Evolutionary conservation across 225 moss, liverwort and hornwort species (phyloP).

Genomic region (Polytrichum formosum): DNA sequence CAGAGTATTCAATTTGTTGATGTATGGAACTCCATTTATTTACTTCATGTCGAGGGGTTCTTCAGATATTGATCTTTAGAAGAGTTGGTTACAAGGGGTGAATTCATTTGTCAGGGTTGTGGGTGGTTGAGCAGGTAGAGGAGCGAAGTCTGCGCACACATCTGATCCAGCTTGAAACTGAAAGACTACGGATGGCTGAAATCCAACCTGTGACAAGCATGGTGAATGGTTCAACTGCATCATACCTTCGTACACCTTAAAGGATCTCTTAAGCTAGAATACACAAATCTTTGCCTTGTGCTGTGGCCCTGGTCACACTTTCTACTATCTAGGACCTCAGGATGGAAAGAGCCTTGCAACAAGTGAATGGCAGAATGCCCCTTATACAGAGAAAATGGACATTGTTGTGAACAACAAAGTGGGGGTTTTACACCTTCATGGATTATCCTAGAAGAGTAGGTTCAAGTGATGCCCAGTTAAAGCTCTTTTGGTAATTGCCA

Average conservation of each 20-base stretch:
- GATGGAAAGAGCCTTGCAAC: neutral
- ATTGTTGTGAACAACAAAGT: neutral
- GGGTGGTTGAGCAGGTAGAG: conserved; percentile 64
- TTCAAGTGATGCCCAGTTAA: neutral
- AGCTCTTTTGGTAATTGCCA: conserved; percentile 8
- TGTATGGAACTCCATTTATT: too few relatives aligned
- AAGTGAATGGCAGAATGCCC: neutral
- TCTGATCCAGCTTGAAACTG: conserved; percentile 83
- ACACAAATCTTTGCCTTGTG: too few relatives aligned
- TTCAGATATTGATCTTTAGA: too few relatives aligned
- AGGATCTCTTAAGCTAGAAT: neutral
- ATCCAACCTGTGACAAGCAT: conserved; percentile 32
- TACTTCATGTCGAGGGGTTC: too few relatives aligned
- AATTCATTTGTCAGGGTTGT: conserved; percentile 8
- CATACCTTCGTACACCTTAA: conserved; percentile 46
- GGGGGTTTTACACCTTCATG: neutral
- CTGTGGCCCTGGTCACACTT: too few relatives aligned
- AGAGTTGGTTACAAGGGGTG: neutral
- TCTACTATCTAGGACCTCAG: neutral
- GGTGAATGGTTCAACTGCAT: conserved; percentile 29
- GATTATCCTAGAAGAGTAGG: neutral
- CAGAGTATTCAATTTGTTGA: too few relatives aligned
- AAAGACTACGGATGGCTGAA: conserved; percentile 50
- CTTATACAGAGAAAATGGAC: neutral
- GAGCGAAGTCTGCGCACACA: conserved; percentile 94